Percentiles rank a stretch among this genome's conserved stretches.
Evolutionary conservation across 371 early-diverging fungal genomes (phyloP).

Genomic region (Lichtheimia hyalospora): DNA sequence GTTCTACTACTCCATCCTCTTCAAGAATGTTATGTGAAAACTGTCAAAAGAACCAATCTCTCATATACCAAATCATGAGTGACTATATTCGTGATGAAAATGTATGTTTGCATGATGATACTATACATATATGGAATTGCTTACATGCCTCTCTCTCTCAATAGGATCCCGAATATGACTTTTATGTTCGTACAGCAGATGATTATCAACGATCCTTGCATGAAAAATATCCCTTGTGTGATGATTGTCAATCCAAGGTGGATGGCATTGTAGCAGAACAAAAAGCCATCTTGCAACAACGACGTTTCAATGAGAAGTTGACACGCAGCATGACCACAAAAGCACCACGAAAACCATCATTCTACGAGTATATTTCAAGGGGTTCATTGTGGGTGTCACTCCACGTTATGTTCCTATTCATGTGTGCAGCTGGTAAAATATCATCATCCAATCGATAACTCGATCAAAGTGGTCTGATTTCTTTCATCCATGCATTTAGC

Average conservation of each 20-base stretch:
- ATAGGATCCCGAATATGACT: slow-evolving; percentile 18
- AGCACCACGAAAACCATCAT: slow-evolving; percentile 12
- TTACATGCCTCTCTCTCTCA: not conserved
- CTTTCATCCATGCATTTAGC: not conserved
- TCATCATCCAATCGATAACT: not conserved
- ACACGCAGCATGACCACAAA: slow-evolving; percentile 9
- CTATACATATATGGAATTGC: too few species aligned
- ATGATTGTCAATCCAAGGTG: slow-evolving; percentile 16
- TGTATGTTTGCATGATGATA: not conserved
- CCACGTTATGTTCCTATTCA: slow-evolving; percentile 3
- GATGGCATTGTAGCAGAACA: slow-evolving; percentile 15
- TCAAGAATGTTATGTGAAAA: slow-evolving; percentile 12
- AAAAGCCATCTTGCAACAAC: slow-evolving; percentile 9
- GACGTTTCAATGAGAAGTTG: slow-evolving; percentile 15
- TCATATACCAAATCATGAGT: slow-evolving; percentile 25
- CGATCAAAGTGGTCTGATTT: not conserved
- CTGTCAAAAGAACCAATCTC: slow-evolving; percentile 16
- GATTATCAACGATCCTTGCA: slow-evolving; percentile 15
- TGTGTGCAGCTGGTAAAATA: slow-evolving; percentile 13
- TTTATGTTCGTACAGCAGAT: slow-evolving; percentile 12
- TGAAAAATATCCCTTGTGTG: slow-evolving; percentile 23
- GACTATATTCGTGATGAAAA: slow-evolving; percentile 24
- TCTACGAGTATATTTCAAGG: not conserved
- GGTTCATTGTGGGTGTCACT: slow-evolving; percentile 8
- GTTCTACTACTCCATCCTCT: not conserved